A percentile compares a stretch with the other conserved stretches of the same genome.
Evolutionary conservation across 1,139 yeast species (phyloP).

Genomic region (Geotrichum candidum): DNA sequence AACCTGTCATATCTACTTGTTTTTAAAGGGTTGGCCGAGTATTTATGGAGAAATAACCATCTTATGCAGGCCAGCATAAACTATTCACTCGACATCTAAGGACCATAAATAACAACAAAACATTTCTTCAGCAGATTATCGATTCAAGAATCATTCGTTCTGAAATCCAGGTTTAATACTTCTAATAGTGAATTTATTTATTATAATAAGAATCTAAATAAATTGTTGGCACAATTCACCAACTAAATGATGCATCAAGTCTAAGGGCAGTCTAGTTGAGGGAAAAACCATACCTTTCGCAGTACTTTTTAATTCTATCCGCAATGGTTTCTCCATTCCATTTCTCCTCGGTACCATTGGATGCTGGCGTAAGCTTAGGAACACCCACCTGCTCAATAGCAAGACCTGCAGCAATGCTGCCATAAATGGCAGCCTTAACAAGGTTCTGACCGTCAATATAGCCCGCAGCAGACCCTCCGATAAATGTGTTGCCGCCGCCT

Average conservation of each 20-base stretch:
- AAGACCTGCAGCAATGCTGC: constrained; percentile 72
- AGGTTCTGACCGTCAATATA: constrained; percentile 45
- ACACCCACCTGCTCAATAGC: constrained; percentile 74
- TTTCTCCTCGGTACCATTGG: constrained; percentile 24
- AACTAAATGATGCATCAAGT: background rate
- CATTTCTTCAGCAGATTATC: background rate
- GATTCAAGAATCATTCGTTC: background rate
- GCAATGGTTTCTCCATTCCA: constrained; percentile 51
- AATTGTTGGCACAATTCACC: background rate
- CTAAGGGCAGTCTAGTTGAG: background rate
- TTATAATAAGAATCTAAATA: background rate
- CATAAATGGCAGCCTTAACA: constrained; percentile 55
- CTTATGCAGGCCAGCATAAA: background rate
- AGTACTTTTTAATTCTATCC: constrained; percentile 17
- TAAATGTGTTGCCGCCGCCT: constrained; percentile 88
- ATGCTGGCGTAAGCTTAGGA: constrained; percentile 38
- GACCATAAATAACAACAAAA: background rate
- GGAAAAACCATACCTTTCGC: background rate
- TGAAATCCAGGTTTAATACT: background rate
- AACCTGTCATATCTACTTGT: no score
- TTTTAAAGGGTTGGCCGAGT: no score
- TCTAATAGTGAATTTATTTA: background rate
- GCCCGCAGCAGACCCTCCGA: constrained; percentile 74
- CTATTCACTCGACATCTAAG: background rate
- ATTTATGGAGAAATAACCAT: background rate